Conservation (phyloP, 2,329 filamentous ascomycete species). For the Penicillium occitanis region DNA sequence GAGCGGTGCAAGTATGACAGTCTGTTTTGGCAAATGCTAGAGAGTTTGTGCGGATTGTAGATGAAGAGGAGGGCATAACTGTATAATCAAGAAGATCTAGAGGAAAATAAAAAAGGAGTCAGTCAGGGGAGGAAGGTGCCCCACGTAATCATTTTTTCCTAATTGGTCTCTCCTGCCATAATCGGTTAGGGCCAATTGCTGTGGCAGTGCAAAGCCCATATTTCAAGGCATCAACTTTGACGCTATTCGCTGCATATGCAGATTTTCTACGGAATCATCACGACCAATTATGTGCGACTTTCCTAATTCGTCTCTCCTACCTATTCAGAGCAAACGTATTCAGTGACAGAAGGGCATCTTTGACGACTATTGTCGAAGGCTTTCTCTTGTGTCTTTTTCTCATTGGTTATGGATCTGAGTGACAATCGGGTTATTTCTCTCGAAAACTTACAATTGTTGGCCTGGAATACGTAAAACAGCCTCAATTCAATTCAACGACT, state of each 20-base stretch:
- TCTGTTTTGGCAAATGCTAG: conserved; percentile 17
- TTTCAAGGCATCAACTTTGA: neutral
- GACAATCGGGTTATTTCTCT: neutral
- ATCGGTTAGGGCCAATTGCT: neutral
- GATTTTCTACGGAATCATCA: neutral
- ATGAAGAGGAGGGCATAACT: neutral
- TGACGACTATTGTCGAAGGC: neutral
- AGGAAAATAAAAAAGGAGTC: neutral
- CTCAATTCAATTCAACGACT: neutral
- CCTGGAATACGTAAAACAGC: neutral
- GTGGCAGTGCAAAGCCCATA: neutral
- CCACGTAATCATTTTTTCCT: conserved; percentile 3
- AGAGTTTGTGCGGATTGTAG: conserved; percentile 10
- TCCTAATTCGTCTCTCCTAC: neutral
- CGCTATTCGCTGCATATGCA: neutral
- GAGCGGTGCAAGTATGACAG: conserved; percentile 16
- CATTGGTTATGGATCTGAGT: neutral
- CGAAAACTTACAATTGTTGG: neutral
- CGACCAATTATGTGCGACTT: neutral
- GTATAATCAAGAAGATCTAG: neutral
- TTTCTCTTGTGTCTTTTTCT: neutral
- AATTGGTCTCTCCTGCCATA: conserved; percentile 15
- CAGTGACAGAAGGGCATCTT: neutral
- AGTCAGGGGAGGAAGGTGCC: neutral
- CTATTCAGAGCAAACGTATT: neutral